phyloP scores from a whole-genome alignment of 345 rosid genomes.

The Salix brachista region DNA sequence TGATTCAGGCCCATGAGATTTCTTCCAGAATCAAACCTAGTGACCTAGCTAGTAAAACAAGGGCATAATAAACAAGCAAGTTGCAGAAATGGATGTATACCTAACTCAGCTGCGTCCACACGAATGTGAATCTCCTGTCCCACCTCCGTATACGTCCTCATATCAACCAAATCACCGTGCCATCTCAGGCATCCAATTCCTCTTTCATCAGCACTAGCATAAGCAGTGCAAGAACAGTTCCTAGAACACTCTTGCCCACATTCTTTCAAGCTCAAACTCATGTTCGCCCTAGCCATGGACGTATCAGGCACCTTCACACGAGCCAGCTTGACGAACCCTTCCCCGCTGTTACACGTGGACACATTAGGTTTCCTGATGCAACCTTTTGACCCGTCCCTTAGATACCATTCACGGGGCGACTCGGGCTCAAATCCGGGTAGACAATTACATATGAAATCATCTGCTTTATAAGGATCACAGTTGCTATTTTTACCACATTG shows the following conservation, averaged over 20 bases:
- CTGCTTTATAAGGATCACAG: slow-evolving; percentile 38
- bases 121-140: slow-evolving; percentile 17
- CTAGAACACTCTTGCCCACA: slow-evolving; percentile 27
- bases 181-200: slow-evolving; percentile 32
- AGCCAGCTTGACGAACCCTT: slow-evolving; percentile 19
- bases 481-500: slow-evolving; percentile 57
- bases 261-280: slow-evolving; percentile 9
- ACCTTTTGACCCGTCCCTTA: slow-evolving; percentile 51
- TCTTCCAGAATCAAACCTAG: too few relatives aligned
- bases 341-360: slow-evolving; percentile 22
- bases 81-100: not conserved
- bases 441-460: slow-evolving; percentile 55
- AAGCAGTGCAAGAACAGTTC: slow-evolving; percentile 36
- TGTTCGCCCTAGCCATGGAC: not conserved
- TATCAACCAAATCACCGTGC: slow-evolving; percentile 30
- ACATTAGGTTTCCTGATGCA: slow-evolving; percentile 34
- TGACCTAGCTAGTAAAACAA: not conserved
- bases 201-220: slow-evolving; percentile 16
- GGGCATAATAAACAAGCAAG: not conserved
- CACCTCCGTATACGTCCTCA: not conserved
- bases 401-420: slow-evolving; percentile 43
- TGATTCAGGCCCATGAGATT: too few relatives aligned
- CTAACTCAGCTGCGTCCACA: slow-evolving; percentile 21
- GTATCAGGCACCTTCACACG: slow-evolving; percentile 28
- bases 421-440: slow-evolving; percentile 68